These are phyloP conservation scores for Nicotiana obtusifolia DNA, from an alignment of 257 asterid genomes.

Conservation along the genomic window DNA sequence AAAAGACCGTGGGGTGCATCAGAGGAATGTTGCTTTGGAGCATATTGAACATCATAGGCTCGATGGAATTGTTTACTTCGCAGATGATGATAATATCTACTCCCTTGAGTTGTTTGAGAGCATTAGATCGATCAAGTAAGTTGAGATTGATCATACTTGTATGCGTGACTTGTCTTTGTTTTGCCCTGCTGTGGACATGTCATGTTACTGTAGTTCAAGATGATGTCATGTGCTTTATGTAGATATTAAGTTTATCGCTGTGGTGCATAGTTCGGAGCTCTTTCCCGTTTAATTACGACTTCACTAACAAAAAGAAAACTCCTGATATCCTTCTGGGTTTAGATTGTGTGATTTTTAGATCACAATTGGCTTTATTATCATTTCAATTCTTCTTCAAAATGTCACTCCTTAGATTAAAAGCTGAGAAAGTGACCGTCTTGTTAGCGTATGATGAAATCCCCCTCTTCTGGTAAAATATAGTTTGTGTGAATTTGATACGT, in stretches of 20 bases:
- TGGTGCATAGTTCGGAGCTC: not conserved
- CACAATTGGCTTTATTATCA: not conserved
- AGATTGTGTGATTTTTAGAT: not conserved
- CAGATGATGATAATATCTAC: conserved; percentile 81
- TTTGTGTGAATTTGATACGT: not conserved
- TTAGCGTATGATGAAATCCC: not conserved
- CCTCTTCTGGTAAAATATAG: not conserved
- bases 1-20: conserved; percentile 79
- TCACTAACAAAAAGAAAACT: not conserved
- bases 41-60: conserved; percentile 86
- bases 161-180: not conserved
- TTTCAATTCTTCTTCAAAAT: not conserved
- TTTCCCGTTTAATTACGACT: not conserved
- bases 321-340: not conserved
- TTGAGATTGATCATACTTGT: not conserved
- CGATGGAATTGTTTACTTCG: conserved; percentile 87
- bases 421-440: not conserved
- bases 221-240: conserved; percentile 1
- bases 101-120: conserved; percentile 78
- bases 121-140: conserved; percentile 68
- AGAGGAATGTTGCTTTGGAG: conserved; percentile 80
- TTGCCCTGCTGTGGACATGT: not conserved
- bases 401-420: not conserved
- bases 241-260: not conserved
- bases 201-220: not conserved